Evolutionary conservation across 345 rosid genomes (phyloP).

Genomic region (Conringia planisiliqua): DNA sequence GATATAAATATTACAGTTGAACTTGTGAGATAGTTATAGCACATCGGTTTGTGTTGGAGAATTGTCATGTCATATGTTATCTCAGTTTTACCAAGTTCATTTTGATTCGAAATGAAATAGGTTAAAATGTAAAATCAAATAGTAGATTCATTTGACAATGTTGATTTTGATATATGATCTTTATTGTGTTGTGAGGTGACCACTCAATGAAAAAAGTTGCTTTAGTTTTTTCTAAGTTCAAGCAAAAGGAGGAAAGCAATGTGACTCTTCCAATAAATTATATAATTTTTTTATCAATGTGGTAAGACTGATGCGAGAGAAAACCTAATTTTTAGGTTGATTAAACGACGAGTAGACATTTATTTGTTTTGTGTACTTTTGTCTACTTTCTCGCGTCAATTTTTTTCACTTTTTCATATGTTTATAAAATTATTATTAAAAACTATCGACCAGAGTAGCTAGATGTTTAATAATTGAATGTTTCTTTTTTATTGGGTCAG

Average conservation of each 20-base stretch:
- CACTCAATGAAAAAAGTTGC: conserved; percentile 11
- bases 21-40: neutral
- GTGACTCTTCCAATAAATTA: conserved; percentile 5
- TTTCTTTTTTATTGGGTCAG: neutral
- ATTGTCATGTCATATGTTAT: neutral
- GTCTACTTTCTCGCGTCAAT: neutral
- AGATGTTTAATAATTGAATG: neutral
- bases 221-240: conserved; percentile 14
- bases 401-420: neutral
- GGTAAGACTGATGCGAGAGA: conserved; percentile 24
- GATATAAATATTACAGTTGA: neutral
- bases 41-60: conserved; percentile 1
- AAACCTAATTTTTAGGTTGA: conserved; percentile 29
- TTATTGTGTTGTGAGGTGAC: conserved; percentile 28
- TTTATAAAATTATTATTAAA: neutral
- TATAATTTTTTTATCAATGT: conserved; percentile 8
- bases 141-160: conserved; percentile 3
- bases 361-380: conserved; percentile 19
- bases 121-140: conserved; percentile 13
- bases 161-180: conserved; percentile 22
- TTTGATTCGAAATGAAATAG: neutral
- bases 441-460: neutral
- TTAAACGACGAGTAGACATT: conserved; percentile 14
- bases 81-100: conserved; percentile 4
- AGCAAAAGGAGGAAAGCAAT: conserved; percentile 30